A percentile compares a stretch with the other conserved stretches of the same genome.
Evolutionary conservation across 2,329 filamentous ascomycete genomes (phyloP).

Genomic region (Talaromyces atroroseus): DNA sequence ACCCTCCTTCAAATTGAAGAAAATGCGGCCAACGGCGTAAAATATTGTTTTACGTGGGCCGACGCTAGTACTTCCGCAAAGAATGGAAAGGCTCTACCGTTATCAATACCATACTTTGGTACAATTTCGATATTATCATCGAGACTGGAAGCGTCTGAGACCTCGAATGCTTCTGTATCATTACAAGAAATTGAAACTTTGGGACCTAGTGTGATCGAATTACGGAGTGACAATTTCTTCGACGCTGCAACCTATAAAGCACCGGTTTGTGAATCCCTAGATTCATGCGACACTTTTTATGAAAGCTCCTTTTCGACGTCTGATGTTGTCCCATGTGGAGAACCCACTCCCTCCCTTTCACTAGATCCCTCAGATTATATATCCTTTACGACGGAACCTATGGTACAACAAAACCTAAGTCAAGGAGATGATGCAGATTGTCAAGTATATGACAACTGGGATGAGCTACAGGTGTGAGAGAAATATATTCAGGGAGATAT

Average conservation of each 20-base stretch:
- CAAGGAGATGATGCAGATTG: not conserved
- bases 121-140: not conserved
- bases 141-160: not conserved
- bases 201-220: not conserved
- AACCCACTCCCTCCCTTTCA: not conserved
- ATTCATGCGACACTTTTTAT: not conserved
- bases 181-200: not conserved
- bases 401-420: not conserved
- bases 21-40: conserved; percentile 9
- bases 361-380: not conserved
- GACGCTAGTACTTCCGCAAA: not conserved
- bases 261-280: not conserved
- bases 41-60: conserved; percentile 1
- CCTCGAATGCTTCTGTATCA: not conserved
- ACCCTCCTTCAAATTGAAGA: conserved; percentile 8
- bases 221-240: not conserved
- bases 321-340: not conserved
- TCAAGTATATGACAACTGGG: not conserved
- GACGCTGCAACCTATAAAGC: not conserved
- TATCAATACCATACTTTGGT: conserved; percentile 6
- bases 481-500: not conserved
- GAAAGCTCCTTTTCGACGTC: not conserved
- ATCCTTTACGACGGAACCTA: not conserved
- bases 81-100: not conserved
- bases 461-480: not conserved